phyloP scores from a whole-genome alignment of 257 asterid genomes.

The Haberlea rhodopensis region DNA sequence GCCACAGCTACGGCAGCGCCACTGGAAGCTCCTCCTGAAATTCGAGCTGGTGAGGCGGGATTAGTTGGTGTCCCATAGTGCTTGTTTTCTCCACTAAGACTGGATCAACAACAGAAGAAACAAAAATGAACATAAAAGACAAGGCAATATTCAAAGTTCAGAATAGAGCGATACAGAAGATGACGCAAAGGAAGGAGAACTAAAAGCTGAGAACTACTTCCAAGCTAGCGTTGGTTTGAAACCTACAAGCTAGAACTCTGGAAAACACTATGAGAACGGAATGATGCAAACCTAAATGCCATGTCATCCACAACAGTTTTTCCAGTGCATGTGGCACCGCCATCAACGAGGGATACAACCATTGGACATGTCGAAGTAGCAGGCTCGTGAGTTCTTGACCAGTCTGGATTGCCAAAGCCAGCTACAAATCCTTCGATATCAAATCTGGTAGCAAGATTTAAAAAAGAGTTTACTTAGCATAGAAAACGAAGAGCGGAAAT shows the following conservation, averaged over 20 bases:
- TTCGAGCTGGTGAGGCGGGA: conserved; percentile 71
- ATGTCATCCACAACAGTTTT: conserved; percentile 86
- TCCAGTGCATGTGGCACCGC: conserved; percentile 86
- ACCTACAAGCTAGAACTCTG: conserved; percentile 5
- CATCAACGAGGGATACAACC: conserved; percentile 84
- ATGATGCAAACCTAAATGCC: conserved; percentile 71
- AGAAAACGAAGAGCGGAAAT: background rate
- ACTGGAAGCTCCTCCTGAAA: conserved; percentile 98
- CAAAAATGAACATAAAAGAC: conserved; percentile 34
- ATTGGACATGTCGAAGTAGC: conserved; percentile 67
- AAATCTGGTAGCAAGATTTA: conserved; percentile 56
- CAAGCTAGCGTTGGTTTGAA: background rate
- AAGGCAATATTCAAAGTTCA: background rate
- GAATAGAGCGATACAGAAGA: background rate
- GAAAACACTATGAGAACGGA: conserved; percentile 18
- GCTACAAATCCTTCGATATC: conserved; percentile 74
- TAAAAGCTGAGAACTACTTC: background rate
- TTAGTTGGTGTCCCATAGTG: conserved; percentile 87
- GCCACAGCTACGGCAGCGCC: conserved; percentile 98
- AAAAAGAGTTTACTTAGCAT: background rate
- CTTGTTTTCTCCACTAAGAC: conserved; percentile 81
- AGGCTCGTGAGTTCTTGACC: conserved; percentile 76
- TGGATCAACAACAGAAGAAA: too few relatives aligned
- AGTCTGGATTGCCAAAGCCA: conserved; percentile 96
- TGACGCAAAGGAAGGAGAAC: background rate